Conservation (phyloP, 495 filamentous ascomycete genomes). For the Neurospora sp. region DNA sequence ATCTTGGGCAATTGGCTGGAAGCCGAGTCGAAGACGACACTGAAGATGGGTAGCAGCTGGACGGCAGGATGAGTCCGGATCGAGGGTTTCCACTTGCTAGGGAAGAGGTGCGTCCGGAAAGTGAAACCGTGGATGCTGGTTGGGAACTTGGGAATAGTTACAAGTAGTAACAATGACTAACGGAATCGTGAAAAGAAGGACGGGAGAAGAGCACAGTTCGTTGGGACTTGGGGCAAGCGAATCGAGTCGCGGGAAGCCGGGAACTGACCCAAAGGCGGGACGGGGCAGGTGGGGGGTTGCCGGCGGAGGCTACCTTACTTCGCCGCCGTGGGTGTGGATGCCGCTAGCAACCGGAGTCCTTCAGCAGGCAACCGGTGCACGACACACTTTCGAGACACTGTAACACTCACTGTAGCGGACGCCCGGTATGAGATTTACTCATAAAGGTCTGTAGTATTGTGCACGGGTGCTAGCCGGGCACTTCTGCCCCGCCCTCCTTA, state of each 20-base stretch:
- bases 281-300: not conserved
- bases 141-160: not conserved
- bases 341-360: not conserved
- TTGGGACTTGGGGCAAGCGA: not conserved
- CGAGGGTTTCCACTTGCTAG: not conserved
- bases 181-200: not conserved
- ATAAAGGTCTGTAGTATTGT: not conserved
- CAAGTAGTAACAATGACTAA: not conserved
- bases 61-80: not conserved
- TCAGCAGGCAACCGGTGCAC: not conserved
- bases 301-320: not conserved
- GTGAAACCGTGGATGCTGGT: not conserved
- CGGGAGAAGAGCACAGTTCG: not conserved
- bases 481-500: not conserved
- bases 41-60: not conserved
- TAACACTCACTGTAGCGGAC: not conserved
- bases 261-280: not conserved
- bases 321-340: not conserved
- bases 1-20: slow-evolving; percentile 2
- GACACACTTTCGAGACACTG: not conserved
- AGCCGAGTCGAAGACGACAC: not conserved
- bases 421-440: not conserved
- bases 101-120: not conserved
- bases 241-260: not conserved
- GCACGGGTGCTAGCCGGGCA: not conserved